Evolutionary conservation across 177 flowering plant species (phyloP).

Genomic region (Vitis hybrid): DNA sequence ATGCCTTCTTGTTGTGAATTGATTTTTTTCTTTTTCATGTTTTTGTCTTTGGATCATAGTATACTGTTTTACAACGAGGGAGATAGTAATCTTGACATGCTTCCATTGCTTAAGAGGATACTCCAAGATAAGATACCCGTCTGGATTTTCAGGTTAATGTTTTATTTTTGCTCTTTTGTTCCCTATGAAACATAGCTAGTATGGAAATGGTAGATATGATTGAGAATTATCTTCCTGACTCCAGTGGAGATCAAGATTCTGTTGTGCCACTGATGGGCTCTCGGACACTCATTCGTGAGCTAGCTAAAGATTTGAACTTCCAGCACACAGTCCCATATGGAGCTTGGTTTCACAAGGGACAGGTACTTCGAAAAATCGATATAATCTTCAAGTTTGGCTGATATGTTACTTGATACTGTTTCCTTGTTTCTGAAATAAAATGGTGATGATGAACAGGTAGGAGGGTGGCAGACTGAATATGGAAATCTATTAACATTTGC

Average conservation of each 20-base stretch:
- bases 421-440: not conserved
- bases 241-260: constrained; percentile 90
- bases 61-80: constrained; percentile 14
- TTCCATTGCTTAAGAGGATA: constrained; percentile 76
- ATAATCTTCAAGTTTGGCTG: not conserved
- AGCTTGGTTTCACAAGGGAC: constrained; percentile 90
- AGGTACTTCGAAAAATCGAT: constrained; percentile 38
- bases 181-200: no score
- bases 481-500: constrained; percentile 85
- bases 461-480: constrained; percentile 90
- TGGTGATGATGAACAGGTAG: constrained; percentile 50
- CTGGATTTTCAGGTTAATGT: constrained; percentile 69
- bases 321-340: constrained; percentile 80
- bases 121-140: constrained; percentile 57
- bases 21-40: no score
- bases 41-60: not conserved
- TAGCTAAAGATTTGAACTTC: constrained; percentile 72
- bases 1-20: no score
- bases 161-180: no score
- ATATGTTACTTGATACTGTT: not conserved
- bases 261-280: constrained; percentile 88
- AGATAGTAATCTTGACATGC: constrained; percentile 74
- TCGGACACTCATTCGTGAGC: constrained; percentile 76
- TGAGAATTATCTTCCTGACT: constrained; percentile 10
- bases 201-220: not conserved